Conservation (phyloP, 176 grass and related monocot genomes). For the Eragrostis nindensis region DNA sequence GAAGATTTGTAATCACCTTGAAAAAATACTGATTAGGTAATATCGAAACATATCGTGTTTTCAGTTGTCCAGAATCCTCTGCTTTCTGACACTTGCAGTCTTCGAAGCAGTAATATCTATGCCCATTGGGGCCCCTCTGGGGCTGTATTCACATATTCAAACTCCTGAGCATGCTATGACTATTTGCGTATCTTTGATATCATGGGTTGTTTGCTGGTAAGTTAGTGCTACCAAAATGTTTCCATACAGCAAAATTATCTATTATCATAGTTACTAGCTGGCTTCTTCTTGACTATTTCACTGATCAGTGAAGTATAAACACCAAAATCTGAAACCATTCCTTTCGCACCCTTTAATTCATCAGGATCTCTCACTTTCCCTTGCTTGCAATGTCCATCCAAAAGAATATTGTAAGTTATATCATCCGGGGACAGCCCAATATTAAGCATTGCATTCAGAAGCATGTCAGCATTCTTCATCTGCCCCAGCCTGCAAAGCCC, state of each 20-base stretch:
- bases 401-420: constrained; percentile 88
- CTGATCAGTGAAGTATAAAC: constrained; percentile 68
- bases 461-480: constrained; percentile 82
- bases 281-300: constrained; percentile 70
- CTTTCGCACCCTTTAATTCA: constrained; percentile 71
- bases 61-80: constrained; percentile 23
- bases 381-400: constrained; percentile 82
- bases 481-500: constrained; percentile 84
- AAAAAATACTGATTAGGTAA: constrained; percentile 38
- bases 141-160: background rate
- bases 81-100: constrained; percentile 19
- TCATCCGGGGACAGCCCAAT: constrained; percentile 72
- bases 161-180: background rate
- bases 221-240: background rate
- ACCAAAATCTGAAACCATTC: constrained; percentile 74
- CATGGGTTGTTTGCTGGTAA: background rate
- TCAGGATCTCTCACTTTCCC: constrained; percentile 51
- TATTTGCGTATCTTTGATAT: constrained; percentile 14
- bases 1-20: constrained; percentile 19
- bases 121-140: background rate
- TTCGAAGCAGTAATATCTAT: constrained; percentile 34
- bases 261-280: constrained; percentile 41
- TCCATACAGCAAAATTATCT: constrained; percentile 28
- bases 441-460: constrained; percentile 82
- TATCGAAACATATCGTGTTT: constrained; percentile 25